Percentiles rank a stretch among this genome's conserved stretches.
These are phyloP conservation scores for Teratosphaeria pseudoeucalypti DNA, from an alignment of 2,329 filamentous ascomycete species.

Conservation along the genomic window DNA sequence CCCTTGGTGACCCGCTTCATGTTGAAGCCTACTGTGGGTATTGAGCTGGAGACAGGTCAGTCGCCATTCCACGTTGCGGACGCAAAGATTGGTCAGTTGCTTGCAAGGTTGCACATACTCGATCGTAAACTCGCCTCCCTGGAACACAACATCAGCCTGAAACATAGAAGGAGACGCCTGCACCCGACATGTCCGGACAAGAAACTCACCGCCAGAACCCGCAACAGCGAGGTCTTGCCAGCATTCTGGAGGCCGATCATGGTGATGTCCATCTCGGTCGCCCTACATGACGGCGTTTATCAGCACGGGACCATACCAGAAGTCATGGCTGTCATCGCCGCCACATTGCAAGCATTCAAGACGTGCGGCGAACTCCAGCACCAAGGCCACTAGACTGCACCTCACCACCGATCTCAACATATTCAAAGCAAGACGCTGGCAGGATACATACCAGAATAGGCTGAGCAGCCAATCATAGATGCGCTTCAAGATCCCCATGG, in stretches of 20 bases:
- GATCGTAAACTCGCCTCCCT: slow-evolving; percentile 98
- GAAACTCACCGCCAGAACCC: slow-evolving; percentile 79
- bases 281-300: slow-evolving; percentile 47
- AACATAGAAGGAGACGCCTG: slow-evolving; percentile 1
- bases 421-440: not conserved
- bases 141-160: slow-evolving; percentile 27
- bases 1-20: slow-evolving; percentile 97
- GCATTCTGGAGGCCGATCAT: slow-evolving; percentile 98
- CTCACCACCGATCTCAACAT: not conserved
- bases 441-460: slow-evolving; percentile 74
- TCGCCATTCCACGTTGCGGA: slow-evolving; percentile 1
- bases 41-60: slow-evolving; percentile 57
- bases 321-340: not conserved
- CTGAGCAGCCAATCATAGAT: slow-evolving; percentile 98
- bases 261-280: slow-evolving; percentile 98
- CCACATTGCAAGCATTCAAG: slow-evolving; percentile 7
- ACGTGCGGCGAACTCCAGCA: slow-evolving; percentile 1
- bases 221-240: slow-evolving; percentile 88
- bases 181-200: slow-evolving; percentile 3
- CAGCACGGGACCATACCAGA: slow-evolving; percentile 5
- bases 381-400: no score
- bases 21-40: slow-evolving; percentile 97
- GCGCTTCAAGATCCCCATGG: slow-evolving; percentile 79
- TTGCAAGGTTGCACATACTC: slow-evolving; percentile 58
- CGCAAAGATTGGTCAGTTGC: slow-evolving; percentile 10